These are phyloP conservation scores for Epichloe uncinata DNA, from an alignment of 2,329 filamentous ascomycete species.

Conservation along the genomic window DNA sequence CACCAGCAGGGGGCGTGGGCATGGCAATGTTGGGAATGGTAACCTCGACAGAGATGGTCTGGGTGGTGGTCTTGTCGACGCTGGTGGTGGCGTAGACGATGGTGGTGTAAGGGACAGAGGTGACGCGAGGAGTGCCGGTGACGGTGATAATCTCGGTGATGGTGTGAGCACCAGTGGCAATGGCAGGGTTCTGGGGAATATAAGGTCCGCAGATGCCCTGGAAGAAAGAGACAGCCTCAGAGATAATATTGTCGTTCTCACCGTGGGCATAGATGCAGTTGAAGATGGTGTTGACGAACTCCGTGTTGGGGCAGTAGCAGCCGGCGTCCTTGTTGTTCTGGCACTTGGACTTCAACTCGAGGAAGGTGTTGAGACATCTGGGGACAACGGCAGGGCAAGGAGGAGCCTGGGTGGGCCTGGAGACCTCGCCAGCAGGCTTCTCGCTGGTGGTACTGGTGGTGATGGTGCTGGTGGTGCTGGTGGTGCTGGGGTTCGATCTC, in stretches of 20 bases:
- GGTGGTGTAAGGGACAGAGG: constrained; percentile 35
- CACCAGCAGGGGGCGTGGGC: constrained; percentile 20
- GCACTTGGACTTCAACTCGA: constrained; percentile 56
- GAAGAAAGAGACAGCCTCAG: constrained; percentile 67
- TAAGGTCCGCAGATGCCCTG: constrained; percentile 78
- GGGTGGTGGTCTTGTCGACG: constrained; percentile 33
- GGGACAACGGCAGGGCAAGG: constrained; percentile 63
- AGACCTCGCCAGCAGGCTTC: constrained; percentile 6
- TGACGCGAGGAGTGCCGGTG: constrained; percentile 36
- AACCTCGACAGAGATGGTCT: constrained; percentile 36
- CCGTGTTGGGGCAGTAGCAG: constrained; percentile 76
- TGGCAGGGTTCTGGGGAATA: constrained; percentile 65
- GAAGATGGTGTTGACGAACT: constrained; percentile 69
- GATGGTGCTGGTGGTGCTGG: neutral
- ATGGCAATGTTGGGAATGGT: constrained; percentile 41
- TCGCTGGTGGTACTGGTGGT: neutral
- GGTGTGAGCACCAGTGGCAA: constrained; percentile 61
- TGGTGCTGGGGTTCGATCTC: constrained; percentile 4
- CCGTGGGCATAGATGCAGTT: constrained; percentile 70
- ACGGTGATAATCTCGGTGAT: constrained; percentile 47
- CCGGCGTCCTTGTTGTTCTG: constrained; percentile 65
- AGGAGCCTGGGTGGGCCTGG: constrained; percentile 4
- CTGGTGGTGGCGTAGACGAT: constrained; percentile 34
- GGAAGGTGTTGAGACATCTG: constrained; percentile 84
- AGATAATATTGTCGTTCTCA: constrained; percentile 49